Conservation (phyloP, 805 yeast genomes). For the Metschnikowia colocasiae region DNA sequence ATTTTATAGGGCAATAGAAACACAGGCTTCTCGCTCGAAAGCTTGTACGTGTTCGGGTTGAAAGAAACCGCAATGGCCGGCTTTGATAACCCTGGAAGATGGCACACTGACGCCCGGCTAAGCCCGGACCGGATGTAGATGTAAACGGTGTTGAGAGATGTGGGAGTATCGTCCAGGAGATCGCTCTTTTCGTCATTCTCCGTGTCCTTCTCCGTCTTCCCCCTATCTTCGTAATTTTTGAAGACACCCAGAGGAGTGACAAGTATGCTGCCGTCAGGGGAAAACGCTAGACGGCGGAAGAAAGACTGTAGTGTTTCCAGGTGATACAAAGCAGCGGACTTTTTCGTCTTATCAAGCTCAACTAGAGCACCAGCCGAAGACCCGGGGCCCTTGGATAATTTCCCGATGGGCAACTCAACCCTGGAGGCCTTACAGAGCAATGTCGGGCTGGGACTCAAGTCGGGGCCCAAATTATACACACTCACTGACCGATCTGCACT, state of each 20-base stretch:
- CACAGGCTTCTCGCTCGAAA: constrained; percentile 23
- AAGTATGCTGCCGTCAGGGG: constrained; percentile 85
- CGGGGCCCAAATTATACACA: constrained; percentile 27
- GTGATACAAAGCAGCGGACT: constrained; percentile 49
- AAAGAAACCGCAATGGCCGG: constrained; percentile 84
- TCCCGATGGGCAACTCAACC: constrained; percentile 48
- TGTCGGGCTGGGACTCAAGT: constrained; percentile 25
- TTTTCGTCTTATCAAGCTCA: background rate
- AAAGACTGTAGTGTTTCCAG: constrained; percentile 88
- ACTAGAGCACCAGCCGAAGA: background rate
- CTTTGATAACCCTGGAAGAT: constrained; percentile 71
- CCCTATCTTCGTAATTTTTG: constrained; percentile 23
- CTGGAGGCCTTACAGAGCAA: constrained; percentile 48
- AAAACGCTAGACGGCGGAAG: constrained; percentile 78
- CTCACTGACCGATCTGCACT: constrained; percentile 84
- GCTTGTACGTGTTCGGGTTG: constrained; percentile 57
- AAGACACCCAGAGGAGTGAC: constrained; percentile 70
- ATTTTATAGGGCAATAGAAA: constrained; percentile 70
- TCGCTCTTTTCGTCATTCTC: constrained; percentile 1
- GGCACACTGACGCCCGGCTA: constrained; percentile 67
- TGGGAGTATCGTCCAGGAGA: background rate
- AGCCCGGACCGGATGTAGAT: constrained; percentile 72
- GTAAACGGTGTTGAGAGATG: constrained; percentile 62
- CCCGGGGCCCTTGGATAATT: background rate
- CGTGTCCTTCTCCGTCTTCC: constrained; percentile 17